Base-by-base conservation (phyloP, 768 basidiomycete species). In the Neoboletus magnificus region DNA sequence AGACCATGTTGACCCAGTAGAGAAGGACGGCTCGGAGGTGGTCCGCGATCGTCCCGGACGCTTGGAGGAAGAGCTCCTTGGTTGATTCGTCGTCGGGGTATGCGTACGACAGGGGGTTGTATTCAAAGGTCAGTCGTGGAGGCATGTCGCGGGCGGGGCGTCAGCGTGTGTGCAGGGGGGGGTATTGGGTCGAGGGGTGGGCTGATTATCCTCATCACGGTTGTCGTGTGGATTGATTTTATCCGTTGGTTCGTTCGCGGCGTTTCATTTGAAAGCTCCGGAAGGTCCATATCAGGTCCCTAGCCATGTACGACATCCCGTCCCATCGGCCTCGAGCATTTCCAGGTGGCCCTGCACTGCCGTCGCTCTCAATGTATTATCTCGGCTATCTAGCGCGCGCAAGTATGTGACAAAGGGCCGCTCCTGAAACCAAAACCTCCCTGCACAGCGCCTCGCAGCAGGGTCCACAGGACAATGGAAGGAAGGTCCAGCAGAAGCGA, bases 1-100 rank as follows among this genome's bases (percentile, higher is more conserved):
- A 68, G 41, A 54, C 46, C 13, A 39, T 50, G 58, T 68, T 68
- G 47, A 63, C 61, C 68, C 67, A 68, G 48, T 68, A 70, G 32
- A 68, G 18, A 18, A 70, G 22, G 41, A 66, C 61, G 30, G 46
- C 42, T 22, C 58, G 52, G 15, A 50, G 44, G 5, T 54, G 42
- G 35, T 4, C 6, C 15, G 57, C 50, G 50, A 48, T 23, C 35
- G 47, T 37, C 4, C 55, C 56, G 5, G 66, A 33, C 2, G 59
- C 61, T 37, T 66, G 68, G 29, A 68, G 27, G 37, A 61, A 70
- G 48, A 68, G 27, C 6, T 60, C 60, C 47, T 68, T 68, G 57
- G 61, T 52, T 5, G 66, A 57, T 39, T 65, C 51, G 57, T 70
- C 61, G 45, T 70, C 69, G 36, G 62, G 65, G 15, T 56, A 65